Conservation (phyloP, 306 rosid genomes). For the Ormosia semicastrata region DNA sequence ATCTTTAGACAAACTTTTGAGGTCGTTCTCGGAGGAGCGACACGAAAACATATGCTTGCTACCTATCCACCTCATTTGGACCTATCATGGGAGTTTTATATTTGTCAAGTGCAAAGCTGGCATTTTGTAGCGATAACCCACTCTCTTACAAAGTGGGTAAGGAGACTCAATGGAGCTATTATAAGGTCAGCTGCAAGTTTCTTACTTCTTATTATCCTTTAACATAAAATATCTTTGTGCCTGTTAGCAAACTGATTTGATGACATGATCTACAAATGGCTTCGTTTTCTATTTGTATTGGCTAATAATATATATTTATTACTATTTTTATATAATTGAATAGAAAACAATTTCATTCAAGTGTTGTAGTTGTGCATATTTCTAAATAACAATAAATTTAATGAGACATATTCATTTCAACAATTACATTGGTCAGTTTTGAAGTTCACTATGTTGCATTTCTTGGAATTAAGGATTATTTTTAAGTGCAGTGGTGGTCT, state of each 20-base stretch:
- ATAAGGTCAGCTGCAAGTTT: no score
- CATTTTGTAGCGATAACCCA: no score
- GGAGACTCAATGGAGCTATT: no score
- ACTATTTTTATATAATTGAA: not conserved
- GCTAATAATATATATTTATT: not conserved
- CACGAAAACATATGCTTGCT: slow-evolving; percentile 89
- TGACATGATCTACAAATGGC: not conserved
- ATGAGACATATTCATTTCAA: not conserved
- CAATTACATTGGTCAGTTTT: not conserved
- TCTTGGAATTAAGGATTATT: no score
- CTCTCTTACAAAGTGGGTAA: no score
- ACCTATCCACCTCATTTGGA: slow-evolving; percentile 91
- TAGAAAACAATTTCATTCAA: not conserved
- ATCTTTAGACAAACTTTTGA: slow-evolving; percentile 77
- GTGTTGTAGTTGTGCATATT: not conserved
- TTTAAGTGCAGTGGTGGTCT: no score
- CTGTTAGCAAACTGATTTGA: not conserved
- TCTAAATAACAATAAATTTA: no score
- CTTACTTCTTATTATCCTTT: no score
- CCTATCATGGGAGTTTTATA: slow-evolving; percentile 99
- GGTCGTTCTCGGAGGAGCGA: slow-evolving; percentile 77
- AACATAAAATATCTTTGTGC: no score
- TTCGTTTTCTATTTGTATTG: slow-evolving; percentile 2
- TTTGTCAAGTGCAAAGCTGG: no score
- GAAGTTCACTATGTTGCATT: not conserved